Percentiles rank a stretch among this genome's conserved stretches.
phyloP scores from a whole-genome alignment of 495 filamentous ascomycete species.

The Chaetomium cochliodes region DNA sequence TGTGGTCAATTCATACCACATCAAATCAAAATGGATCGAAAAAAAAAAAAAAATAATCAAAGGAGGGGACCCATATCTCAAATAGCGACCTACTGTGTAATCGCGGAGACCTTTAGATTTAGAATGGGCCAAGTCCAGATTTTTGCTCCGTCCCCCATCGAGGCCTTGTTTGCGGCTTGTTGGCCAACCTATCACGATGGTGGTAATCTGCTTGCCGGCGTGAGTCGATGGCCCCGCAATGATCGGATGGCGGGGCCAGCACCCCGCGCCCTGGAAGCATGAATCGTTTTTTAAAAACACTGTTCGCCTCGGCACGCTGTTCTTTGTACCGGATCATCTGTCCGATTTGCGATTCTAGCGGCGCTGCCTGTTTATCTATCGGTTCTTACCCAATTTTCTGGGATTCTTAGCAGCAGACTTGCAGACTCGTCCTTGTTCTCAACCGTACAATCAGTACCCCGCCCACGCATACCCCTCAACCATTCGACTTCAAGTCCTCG shows the following conservation, averaged over 20 bases:
- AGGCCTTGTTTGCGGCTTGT: too few species aligned
- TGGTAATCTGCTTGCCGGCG: not conserved
- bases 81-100: too few species aligned
- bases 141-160: too few species aligned
- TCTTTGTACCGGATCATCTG: not conserved
- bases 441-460: slow-evolving; percentile 23
- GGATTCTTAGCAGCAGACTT: not conserved
- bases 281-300: not conserved
- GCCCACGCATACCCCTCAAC: slow-evolving; percentile 14
- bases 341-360: not conserved
- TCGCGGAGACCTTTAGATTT: too few species aligned
- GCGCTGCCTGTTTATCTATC: not conserved
- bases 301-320: not conserved
- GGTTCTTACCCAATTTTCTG: not conserved
- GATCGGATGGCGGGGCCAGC: slow-evolving; percentile 5
- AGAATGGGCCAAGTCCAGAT: too few species aligned
- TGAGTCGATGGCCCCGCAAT: slow-evolving; percentile 6
- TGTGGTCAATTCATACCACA: too few species aligned
- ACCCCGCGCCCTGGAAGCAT: not conserved
- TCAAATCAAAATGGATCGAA: too few species aligned
- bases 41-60: too few species aligned
- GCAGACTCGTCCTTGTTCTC: not conserved
- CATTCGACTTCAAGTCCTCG: not conserved
- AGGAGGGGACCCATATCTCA: too few species aligned
- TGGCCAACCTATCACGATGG: too few species aligned